These are phyloP conservation scores for sorghum (Sorghum bicolor) DNA, from an alignment of 176 grass and related monocot genomes.

Conservation along the genomic window Sorghum_bicolor_NCBIv3 NC_012879.2:61101001-61101500, in stretches of 20 bases:
- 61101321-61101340: slow-evolving; percentile 99
- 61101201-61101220: background rate
- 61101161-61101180: background rate
- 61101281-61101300: slow-evolving; percentile 97
- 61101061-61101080: slow-evolving; percentile 4
- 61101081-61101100: background rate
- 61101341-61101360: slow-evolving; percentile 17
- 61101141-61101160: slow-evolving; percentile 98
- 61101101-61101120: slow-evolving; percentile 95
- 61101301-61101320: slow-evolving; percentile 95
- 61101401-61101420: slow-evolving; percentile 6
- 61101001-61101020: background rate
- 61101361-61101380: background rate
- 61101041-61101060: background rate
- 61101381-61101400: background rate
- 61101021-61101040: slow-evolving; percentile 2
- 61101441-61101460: background rate
- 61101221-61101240: background rate
- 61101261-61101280: slow-evolving; percentile 86
- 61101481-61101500: background rate
- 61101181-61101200: background rate
- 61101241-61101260: background rate
- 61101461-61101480: background rate
- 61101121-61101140: slow-evolving; percentile 99
- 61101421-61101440: background rate